A percentile compares a stretch with the other conserved stretches of the same genome.
Evolutionary conservation across 441 rosid genomes (phyloP).

Genomic region (Rhodomyrtus psidioides): DNA sequence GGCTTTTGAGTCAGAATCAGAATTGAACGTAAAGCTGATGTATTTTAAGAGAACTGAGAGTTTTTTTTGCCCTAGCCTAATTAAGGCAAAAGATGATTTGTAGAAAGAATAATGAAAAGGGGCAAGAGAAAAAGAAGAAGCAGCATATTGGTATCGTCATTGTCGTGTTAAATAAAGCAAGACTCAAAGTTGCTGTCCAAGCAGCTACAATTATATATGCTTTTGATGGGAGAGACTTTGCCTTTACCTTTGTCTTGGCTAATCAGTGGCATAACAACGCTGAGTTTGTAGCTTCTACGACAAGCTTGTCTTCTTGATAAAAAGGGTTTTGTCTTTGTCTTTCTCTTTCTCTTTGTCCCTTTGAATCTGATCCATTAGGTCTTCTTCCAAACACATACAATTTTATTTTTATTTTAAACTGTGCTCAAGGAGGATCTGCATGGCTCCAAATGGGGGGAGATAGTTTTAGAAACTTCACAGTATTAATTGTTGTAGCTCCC

Average conservation of each 20-base stretch:
- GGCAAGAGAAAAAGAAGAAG: conserved; percentile 11
- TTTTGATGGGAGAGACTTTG: conserved; percentile 5
- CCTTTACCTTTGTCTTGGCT: conserved; percentile 37
- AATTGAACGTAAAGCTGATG: background rate
- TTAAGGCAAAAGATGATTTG: background rate
- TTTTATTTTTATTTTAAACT: background rate
- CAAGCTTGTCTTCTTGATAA: conserved; percentile 12
- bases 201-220: conserved; percentile 6
- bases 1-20: background rate
- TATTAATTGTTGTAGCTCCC: too few species aligned
- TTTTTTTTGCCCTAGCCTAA: background rate
- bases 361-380: conserved; percentile 30
- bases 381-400: background rate
- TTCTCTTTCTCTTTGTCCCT: conserved; percentile 16
- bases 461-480: too few species aligned
- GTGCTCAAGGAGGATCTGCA: too few species aligned
- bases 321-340: conserved; percentile 7
- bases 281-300: conserved; percentile 18
- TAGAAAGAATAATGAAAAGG: conserved; percentile 6
- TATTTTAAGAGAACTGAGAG: background rate
- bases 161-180: conserved; percentile 20
- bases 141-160: conserved; percentile 36
- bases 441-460: too few species aligned
- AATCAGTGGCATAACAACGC: conserved; percentile 20
- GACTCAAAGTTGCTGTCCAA: background rate